Evolutionary conservation across 805 yeast species (phyloP).

Genomic region (Candida nitratophila): DNA sequence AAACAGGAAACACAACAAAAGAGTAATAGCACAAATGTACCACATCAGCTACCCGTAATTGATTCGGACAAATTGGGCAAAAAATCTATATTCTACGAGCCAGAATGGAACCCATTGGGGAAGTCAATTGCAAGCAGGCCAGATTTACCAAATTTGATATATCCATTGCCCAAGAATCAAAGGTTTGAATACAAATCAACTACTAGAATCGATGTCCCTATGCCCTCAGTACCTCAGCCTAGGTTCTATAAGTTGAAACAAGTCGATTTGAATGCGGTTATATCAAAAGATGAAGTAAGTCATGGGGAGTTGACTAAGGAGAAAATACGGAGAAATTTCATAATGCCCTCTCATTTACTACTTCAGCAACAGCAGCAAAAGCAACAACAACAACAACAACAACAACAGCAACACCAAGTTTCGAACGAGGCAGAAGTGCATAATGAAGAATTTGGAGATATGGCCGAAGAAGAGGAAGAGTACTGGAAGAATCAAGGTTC

Average conservation of each 20-base stretch:
- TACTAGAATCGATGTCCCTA: conserved; percentile 6
- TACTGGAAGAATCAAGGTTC: conserved; percentile 4
- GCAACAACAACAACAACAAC: background rate
- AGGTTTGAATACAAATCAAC: background rate
- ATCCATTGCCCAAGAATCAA: conserved; percentile 18
- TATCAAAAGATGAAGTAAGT: conserved; percentile 5
- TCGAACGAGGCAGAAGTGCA: background rate
- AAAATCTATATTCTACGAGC: conserved; percentile 53
- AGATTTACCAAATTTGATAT: conserved; percentile 21
- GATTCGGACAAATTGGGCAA: conserved; percentile 36
- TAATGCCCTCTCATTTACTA: conserved; percentile 14
- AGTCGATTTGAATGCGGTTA: conserved; percentile 3
- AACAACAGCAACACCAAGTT: background rate
- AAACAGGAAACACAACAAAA: background rate
- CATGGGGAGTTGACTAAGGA: conserved; percentile 6
- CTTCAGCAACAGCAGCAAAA: background rate
- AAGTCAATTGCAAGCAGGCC: conserved; percentile 26
- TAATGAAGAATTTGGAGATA: conserved; percentile 2
- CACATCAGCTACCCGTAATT: conserved; percentile 1
- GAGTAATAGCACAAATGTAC: too few relatives aligned
- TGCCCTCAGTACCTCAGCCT: conserved; percentile 39
- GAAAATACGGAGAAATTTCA: conserved; percentile 1
- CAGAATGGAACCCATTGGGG: conserved; percentile 61
- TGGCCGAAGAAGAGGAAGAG: conserved; percentile 15
- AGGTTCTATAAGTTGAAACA: conserved; percentile 34